Evolutionary conservation across 225 moss, liverwort and hornwort species (phyloP).

Genomic region (Physcomitrellopsis africana): DNA sequence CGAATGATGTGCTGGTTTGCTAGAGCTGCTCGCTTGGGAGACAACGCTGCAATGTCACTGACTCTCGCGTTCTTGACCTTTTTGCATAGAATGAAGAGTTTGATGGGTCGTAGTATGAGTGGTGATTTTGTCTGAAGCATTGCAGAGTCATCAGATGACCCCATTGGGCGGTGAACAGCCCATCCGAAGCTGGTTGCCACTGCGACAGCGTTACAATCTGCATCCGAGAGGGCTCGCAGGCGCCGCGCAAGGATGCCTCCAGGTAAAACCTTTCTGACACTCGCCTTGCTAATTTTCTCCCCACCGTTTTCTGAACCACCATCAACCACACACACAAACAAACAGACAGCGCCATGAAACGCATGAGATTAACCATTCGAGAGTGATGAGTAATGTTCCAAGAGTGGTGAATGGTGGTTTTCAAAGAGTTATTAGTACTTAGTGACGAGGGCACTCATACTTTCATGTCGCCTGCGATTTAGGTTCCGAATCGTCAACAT

Average conservation of each 20-base stretch:
- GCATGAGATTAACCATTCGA: no score
- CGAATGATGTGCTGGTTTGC: constrained; percentile 29
- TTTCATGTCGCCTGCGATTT: no score
- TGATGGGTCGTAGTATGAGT: constrained; percentile 30
- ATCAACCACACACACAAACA: background rate
- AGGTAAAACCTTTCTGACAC: background rate
- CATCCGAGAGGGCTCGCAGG: constrained; percentile 32
- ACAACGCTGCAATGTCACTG: constrained; percentile 11
- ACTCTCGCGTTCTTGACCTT: constrained; percentile 29
- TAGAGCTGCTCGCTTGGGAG: constrained; percentile 33
- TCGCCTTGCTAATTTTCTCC: constrained; percentile 14
- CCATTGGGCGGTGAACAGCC: constrained; percentile 29
- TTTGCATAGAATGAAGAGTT: constrained; percentile 45
- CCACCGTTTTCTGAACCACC: constrained; percentile 28
- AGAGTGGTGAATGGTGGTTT: no score
- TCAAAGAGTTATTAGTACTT: no score
- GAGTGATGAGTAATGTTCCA: no score
- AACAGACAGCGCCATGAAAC: background rate
- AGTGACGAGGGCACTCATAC: no score
- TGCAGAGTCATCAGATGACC: constrained; percentile 18
- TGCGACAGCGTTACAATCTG: constrained; percentile 41
- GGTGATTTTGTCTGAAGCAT: background rate
- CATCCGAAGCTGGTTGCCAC: constrained; percentile 32
- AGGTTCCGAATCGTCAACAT: no score
- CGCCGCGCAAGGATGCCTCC: constrained; percentile 33